Conservation (phyloP, 768 basidiomycete species). For the Suillus discolor region DNA sequence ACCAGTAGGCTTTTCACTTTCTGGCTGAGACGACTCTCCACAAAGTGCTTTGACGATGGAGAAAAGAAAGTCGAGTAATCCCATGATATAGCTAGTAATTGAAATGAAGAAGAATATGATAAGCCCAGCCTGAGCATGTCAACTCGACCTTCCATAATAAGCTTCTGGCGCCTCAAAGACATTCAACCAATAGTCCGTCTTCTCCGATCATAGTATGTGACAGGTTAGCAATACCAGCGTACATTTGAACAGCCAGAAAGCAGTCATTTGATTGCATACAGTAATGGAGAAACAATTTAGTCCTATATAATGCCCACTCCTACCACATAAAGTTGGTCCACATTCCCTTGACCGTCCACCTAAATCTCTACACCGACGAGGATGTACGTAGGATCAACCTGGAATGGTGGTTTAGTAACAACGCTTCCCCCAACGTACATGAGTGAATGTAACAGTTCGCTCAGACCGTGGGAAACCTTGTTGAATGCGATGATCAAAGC, state of each 20-base stretch:
- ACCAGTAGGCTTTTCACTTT: slow-evolving; percentile 6
- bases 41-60: slow-evolving; percentile 26
- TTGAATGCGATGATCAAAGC: slow-evolving; percentile 82
- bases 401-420: slow-evolving; percentile 78
- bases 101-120: not conserved
- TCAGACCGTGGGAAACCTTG: slow-evolving; percentile 67
- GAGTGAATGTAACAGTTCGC: slow-evolving; percentile 80
- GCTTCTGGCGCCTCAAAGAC: not conserved
- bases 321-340: slow-evolving; percentile 7
- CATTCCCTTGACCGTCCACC: slow-evolving; percentile 32
- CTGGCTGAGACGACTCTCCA: slow-evolving; percentile 21
- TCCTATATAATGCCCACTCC: not conserved
- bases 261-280: slow-evolving; percentile 4
- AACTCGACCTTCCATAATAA: not conserved
- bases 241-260: not conserved
- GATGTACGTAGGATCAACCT: slow-evolving; percentile 74
- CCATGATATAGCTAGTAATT: slow-evolving; percentile 15
- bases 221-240: not conserved
- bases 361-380: slow-evolving; percentile 87
- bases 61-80: slow-evolving; percentile 29
- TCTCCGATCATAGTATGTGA: not conserved
- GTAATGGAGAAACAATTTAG: not conserved
- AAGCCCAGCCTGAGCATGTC: not conserved
- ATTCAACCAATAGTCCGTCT: not conserved
- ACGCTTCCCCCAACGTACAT: slow-evolving; percentile 93